phyloP scores from a whole-genome alignment of 345 rosid species.

The Boechera divaricarpa region DNA sequence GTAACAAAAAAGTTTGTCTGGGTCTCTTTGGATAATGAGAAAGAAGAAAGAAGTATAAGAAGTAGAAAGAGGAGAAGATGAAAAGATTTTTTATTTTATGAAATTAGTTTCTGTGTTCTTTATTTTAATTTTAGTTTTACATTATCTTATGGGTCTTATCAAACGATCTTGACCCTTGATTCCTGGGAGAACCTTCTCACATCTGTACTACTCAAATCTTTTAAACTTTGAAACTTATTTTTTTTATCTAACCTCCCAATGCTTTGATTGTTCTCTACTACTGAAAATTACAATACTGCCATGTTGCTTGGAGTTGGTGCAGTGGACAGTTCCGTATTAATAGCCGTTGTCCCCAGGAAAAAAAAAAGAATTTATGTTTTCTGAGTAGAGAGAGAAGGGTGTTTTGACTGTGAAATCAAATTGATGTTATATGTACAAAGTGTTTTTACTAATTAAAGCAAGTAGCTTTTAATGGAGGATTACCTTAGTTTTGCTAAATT shows the following conservation, averaged over 20 bases:
- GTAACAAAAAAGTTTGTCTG: constrained; percentile 39
- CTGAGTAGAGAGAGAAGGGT: constrained; percentile 24
- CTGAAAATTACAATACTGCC: constrained; percentile 1
- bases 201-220: constrained; percentile 52
- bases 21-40: constrained; percentile 34
- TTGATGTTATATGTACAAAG: constrained; percentile 27
- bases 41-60: constrained; percentile 8
- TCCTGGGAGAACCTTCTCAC: constrained; percentile 84
- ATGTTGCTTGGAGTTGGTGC: constrained; percentile 57
- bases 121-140: constrained; percentile 1
- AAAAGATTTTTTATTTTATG: not conserved
- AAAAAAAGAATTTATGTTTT: constrained; percentile 35
- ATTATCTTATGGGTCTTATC: constrained; percentile 59
- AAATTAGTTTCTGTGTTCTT: not conserved
- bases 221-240: constrained; percentile 37
- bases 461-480: constrained; percentile 28
- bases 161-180: constrained; percentile 89
- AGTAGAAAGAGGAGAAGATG: constrained; percentile 24
- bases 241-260: constrained; percentile 34
- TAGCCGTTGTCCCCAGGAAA: constrained; percentile 70
- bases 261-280: constrained; percentile 32
- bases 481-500: constrained; percentile 37
- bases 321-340: constrained; percentile 69
- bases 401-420: not conserved
- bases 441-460: constrained; percentile 40